Percentiles rank a stretch among this genome's conserved stretches.
Conservation (phyloP, 2,329 filamentous ascomycete species). For the Penicillium carneum region DNA sequence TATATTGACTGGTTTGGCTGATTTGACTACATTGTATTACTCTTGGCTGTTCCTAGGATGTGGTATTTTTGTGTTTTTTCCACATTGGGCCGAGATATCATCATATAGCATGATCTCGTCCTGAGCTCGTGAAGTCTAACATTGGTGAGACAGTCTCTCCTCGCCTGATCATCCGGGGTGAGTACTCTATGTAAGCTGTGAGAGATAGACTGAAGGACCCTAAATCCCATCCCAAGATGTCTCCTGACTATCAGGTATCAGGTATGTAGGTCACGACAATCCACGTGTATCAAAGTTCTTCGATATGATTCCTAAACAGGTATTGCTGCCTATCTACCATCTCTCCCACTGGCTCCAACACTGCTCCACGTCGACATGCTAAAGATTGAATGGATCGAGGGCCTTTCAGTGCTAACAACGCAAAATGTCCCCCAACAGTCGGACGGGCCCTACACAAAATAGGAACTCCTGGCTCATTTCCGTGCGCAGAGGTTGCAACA, state of each 20-base stretch:
- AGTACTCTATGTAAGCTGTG: not conserved
- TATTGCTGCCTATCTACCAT: not conserved
- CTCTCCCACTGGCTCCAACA: not conserved
- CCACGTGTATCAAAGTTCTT: conserved; percentile 18
- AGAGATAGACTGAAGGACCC: not conserved
- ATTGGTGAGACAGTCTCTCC: not conserved
- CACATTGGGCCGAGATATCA: not conserved
- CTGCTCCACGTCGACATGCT: not conserved
- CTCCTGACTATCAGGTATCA: not conserved
- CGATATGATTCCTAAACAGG: conserved; percentile 21
- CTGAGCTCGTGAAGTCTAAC: not conserved
- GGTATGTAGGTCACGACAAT: not conserved
- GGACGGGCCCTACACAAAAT: conserved; percentile 51
- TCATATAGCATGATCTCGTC: not conserved
- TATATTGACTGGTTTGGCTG: too few species aligned
- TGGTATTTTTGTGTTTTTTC: not conserved
- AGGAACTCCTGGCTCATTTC: conserved; percentile 42
- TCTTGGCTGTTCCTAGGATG: not conserved
- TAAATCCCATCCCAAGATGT: not conserved
- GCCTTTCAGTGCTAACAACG: conserved; percentile 50
- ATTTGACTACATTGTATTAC: not conserved
- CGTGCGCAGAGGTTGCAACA: conserved; percentile 44
- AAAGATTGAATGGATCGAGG: conserved; percentile 35
- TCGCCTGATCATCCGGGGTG: not conserved
- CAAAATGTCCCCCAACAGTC: conserved; percentile 55